Base-by-base conservation (phyloP, 2,329 filamentous ascomycete genomes). In the Coniella lustricola region DNA sequence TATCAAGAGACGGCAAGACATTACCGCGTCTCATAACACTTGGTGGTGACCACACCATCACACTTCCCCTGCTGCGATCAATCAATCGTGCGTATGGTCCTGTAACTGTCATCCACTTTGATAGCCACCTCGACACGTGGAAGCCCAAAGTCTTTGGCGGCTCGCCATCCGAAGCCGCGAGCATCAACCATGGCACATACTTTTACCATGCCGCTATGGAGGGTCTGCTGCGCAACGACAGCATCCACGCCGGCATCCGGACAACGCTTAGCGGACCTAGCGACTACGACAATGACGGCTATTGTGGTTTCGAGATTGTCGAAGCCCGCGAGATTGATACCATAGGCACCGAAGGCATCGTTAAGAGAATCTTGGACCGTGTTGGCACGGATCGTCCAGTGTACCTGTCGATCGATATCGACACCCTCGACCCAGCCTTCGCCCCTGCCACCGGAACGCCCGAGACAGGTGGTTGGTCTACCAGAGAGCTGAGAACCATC, bases 141-240 rank as follows among this genome's bases (percentile, higher is more conserved):
- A 76, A 59, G 64, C 89, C 88, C 37, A 91, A 91, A 63, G 88
- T 93, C 21, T 94, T 94, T 58, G 88, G 89, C 46, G 88, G 87
- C 25, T 82, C 85, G 0, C 87, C 88, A 0, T 85, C 80, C 22
- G 77, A 90, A 52, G 79, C 82, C 34, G 87, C 88, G 17, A 76
- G 76, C 55, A 83, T 94, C 69, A 94, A 93, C 68, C 87, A 93
- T 68, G 88, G 88, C 36, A 93, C 87, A 1, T 93, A 93, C 71
- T 94, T 94, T 69, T 93, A 84, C 68, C 86, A 91, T 62, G 88
- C 87, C 0, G 69, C 84, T 1, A 79, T 82, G 67, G 87, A 93
- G 63, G 88, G 88, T 3, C 72, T 93, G 14, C 72, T 94, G 17
- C 75, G 75, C 54, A 94, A 93, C 61, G 85, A 93, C 70, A 85